Conservation (phyloP, 441 rosid species). For the Corymbia calophylla region DNA sequence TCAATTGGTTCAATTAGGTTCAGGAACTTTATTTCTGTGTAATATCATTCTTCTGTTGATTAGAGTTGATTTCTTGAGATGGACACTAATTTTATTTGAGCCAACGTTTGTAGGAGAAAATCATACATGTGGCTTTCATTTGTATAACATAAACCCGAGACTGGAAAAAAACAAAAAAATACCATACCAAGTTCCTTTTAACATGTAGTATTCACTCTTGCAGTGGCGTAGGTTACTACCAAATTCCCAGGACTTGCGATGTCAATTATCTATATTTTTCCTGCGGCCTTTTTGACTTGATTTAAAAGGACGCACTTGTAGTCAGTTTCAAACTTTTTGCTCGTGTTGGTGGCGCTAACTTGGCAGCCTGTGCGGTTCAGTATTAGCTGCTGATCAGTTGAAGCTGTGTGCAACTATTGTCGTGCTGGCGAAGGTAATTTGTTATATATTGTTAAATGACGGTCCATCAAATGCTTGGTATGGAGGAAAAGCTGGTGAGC, state of each 20-base stretch:
- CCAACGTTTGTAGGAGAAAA: background rate
- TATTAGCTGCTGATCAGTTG: background rate
- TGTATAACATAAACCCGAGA: background rate
- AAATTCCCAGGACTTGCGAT: background rate
- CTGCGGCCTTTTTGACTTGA: background rate
- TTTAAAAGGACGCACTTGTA: background rate
- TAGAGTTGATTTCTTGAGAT: background rate
- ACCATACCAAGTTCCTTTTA: background rate
- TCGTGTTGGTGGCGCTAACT: background rate
- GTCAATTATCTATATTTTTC: background rate
- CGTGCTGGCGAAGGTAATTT: background rate
- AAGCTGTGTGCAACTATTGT: background rate
- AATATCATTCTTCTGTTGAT: background rate
- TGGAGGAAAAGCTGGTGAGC: background rate
- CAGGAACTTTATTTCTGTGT: background rate
- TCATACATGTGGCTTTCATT: background rate
- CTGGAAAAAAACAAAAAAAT: background rate
- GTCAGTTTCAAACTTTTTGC: background rate
- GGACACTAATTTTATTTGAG: background rate
- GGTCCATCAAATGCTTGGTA: background rate
- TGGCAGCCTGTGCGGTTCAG: background rate
- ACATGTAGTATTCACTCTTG: background rate
- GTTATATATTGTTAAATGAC: background rate
- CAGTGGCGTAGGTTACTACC: background rate
- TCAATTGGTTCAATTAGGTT: background rate